Percentiles rank a stretch among this genome's conserved stretches.
Conservation (phyloP, 179 eudicot species). For the Nepenthes alata region DNA sequence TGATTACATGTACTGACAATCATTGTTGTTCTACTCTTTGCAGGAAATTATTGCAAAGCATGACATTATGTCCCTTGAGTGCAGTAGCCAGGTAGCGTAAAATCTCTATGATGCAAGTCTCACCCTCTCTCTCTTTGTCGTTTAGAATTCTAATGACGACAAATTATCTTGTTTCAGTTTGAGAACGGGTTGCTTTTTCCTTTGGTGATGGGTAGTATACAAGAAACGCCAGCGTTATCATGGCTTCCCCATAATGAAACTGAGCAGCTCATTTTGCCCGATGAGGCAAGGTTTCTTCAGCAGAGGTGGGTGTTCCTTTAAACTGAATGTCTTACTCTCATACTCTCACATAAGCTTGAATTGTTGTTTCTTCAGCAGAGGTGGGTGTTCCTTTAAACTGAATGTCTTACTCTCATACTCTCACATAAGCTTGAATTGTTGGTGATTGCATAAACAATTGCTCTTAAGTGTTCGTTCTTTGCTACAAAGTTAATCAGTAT, state of each 20-base stretch:
- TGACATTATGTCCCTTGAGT: constrained; percentile 50
- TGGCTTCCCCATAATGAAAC: neutral
- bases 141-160: constrained; percentile 1
- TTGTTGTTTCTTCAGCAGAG: constrained; percentile 5
- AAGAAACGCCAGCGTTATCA: neutral
- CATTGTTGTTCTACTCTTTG: constrained; percentile 1
- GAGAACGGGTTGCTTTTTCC: constrained; percentile 23
- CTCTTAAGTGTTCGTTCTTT: no score
- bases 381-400: neutral
- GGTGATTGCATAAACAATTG: no score
- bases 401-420: constrained; percentile 16
- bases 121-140: constrained; percentile 1
- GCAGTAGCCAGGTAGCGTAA: constrained; percentile 50
- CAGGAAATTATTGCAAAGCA: constrained; percentile 55
- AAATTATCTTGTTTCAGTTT: constrained; percentile 32
- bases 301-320: neutral
- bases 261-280: constrained; percentile 12
- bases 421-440: no score
- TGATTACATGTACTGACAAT: neutral
- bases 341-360: no score
- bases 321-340: constrained; percentile 15
- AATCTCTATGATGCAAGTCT: constrained; percentile 1
- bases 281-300: constrained; percentile 1
- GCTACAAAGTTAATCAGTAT: no score
- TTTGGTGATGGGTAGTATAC: neutral